Evolutionary conservation across 495 filamentous ascomycete genomes (phyloP).

Genomic region (Penicillium coprophilum): DNA sequence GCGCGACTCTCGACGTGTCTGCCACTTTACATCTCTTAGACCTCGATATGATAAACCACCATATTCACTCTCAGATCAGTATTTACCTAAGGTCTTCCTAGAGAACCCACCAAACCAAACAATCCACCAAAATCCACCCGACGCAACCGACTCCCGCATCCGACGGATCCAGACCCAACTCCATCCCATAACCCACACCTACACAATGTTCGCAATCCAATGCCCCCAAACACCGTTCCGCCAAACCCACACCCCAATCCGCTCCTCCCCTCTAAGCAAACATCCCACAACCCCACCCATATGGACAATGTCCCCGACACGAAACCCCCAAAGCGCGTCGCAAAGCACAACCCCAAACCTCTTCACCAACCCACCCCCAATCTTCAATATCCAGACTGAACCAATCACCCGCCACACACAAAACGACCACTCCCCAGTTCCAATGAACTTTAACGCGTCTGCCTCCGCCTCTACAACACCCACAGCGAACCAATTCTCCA

Average conservation of each 20-base stretch:
- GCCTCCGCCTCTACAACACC: conserved; percentile 6
- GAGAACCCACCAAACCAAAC: neutral
- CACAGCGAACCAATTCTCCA: conserved; percentile 8
- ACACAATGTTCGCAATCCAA: conserved; percentile 37
- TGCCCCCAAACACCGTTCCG: conserved; percentile 39
- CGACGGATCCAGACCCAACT: conserved; percentile 20
- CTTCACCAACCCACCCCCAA: conserved; percentile 9
- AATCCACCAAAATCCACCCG: neutral
- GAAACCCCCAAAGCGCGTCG: neutral
- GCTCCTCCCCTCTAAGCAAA: conserved; percentile 52
- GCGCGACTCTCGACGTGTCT: neutral
- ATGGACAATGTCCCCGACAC: conserved; percentile 29
- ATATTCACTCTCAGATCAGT: neutral
- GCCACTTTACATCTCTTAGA: neutral
- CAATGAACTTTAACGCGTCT: conserved; percentile 11
- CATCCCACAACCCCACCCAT: conserved; percentile 25
- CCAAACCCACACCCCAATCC: conserved; percentile 47
- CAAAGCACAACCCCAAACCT: neutral
- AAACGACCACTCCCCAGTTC: conserved; percentile 12
- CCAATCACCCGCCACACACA: conserved; percentile 5
- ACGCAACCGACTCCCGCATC: conserved; percentile 26
- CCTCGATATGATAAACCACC: neutral
- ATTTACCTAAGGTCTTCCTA: neutral
- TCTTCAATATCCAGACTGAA: conserved; percentile 20
- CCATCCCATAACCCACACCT: conserved; percentile 4